Evolutionary conservation across 495 filamentous ascomycete species (phyloP).

Genomic region (Cercophora samala): DNA sequence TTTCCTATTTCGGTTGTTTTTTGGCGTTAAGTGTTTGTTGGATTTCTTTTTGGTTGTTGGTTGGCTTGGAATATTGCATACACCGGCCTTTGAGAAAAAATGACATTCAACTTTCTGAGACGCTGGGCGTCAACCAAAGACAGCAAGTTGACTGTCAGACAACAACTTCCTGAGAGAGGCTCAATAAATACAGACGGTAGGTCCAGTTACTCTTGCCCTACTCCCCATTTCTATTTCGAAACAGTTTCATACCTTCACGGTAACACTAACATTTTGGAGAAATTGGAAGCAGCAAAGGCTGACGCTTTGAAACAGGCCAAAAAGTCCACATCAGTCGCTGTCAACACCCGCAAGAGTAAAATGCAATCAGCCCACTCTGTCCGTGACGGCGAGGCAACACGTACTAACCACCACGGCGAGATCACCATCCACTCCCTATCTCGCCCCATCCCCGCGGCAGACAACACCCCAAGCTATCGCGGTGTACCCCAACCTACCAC

Average conservation of each 20-base stretch:
- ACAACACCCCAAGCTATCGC: neutral
- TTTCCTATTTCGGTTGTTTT: neutral
- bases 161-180: neutral
- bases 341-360: neutral
- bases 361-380: neutral
- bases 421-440: neutral
- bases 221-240: conserved; percentile 1
- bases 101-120: conserved; percentile 1
- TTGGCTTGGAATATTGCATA: neutral
- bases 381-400: neutral
- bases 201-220: neutral
- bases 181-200: neutral
- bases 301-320: conserved; percentile 1
- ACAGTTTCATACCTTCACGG: neutral
- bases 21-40: neutral
- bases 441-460: neutral
- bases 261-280: neutral
- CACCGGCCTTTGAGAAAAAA: neutral
- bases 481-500: neutral
- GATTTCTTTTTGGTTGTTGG: neutral
- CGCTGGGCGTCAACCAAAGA: neutral
- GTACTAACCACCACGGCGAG: neutral
- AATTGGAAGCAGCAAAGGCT: neutral
- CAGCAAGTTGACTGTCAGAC: neutral
- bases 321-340: neutral